phyloP scores from a whole-genome alignment of 225 moss, liverwort and hornwort genomes.

The Antitrichia curtipendula region DNA sequence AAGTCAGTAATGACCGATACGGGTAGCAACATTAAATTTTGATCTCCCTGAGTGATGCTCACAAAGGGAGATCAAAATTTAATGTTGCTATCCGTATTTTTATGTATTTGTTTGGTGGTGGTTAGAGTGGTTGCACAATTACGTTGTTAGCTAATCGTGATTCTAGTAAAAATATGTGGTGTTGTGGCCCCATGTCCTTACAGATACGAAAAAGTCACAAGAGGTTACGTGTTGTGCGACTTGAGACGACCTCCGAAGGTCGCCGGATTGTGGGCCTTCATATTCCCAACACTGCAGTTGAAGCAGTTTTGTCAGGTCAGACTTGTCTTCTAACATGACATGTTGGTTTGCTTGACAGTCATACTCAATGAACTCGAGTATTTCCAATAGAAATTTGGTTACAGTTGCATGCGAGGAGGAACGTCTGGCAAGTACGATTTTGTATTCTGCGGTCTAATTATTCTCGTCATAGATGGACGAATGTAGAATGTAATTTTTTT shows the following conservation, averaged over 20 bases:
- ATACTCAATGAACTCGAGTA: background rate
- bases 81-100: background rate
- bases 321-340: background rate
- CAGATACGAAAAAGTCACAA: slow-evolving; percentile 71
- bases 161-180: background rate
- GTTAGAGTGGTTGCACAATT: background rate
- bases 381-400: background rate
- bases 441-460: background rate
- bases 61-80: background rate
- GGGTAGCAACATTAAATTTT: background rate
- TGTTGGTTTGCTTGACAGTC: background rate
- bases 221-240: slow-evolving; percentile 88
- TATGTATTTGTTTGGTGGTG: background rate
- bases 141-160: background rate
- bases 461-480: background rate
- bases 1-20: background rate
- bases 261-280: slow-evolving; percentile 94
- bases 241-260: slow-evolving; percentile 85
- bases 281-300: slow-evolving; percentile 86
- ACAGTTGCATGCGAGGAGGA: background rate
- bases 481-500: background rate
- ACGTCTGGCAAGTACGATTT: background rate
- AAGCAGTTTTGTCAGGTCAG: slow-evolving; percentile 67
- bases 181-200: background rate
- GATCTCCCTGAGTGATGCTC: background rate